Evolutionary conservation across 345 rosid species (phyloP), one percentile per base, ranked within the genome.

Genomic region (Noccaea bulbosa): DNA sequence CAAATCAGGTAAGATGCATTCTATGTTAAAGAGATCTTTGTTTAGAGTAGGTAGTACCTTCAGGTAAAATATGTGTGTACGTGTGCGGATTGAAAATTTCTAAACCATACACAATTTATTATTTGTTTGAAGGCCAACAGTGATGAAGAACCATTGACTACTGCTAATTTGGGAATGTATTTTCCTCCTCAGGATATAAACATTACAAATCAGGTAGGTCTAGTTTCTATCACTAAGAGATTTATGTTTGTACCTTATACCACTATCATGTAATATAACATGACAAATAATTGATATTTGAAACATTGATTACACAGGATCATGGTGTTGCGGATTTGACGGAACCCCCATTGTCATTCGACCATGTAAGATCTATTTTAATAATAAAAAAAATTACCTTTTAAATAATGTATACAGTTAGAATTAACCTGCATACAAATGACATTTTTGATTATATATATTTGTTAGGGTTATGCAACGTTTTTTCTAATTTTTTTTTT

Each of bases 231-330:
- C 35, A 24, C 7, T 53, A 3, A 53, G 3, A 66, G 15, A 9
- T 5, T 8, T 4, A 2, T 11, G 11, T 4, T 22, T 48, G 9
- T 43, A 12, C 4, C 2, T 17, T 16, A 9, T 44, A 35, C 11
- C 27, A 54, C 46, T 30, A 44, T n/a, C 27, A 43, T 59, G 34
- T 60, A 41, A 17, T 56, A 39, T 41, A 17, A 6, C 33, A 40
- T 35, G 11, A 11, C 8, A 58, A 20, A 10, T 24, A 45, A 41
- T n/a, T 50, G 58, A 60, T 41, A 50, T 22, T 33, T 66, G 51
- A 39, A 39, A 12, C 35, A 73, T 49, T 34, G 30, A 48, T 67
- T 67, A 56, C 32, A 52, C 68, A 74, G 78, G 64, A 53, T 44
- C 27, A 27, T 4, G 57, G 10, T 49, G 39, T 5, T 37, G 30